Evolutionary conservation across 805 yeast species (phyloP).

Genomic region (Peterozyma xylosa): DNA sequence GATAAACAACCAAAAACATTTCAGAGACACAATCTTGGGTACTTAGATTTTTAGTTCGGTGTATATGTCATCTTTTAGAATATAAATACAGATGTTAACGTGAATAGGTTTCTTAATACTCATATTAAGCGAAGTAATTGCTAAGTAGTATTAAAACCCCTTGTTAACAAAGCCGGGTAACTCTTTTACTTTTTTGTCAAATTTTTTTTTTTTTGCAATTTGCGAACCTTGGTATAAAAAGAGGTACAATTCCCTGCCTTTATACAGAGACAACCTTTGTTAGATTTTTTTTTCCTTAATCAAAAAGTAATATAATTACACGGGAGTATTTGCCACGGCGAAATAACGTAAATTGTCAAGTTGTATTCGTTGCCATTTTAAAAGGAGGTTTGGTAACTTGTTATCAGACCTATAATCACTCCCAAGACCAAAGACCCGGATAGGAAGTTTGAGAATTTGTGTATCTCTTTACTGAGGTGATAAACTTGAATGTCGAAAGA

Average conservation of each 20-base stretch:
- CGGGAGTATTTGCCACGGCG: conserved; percentile 68
- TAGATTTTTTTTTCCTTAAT: conserved; percentile 30
- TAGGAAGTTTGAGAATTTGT: conserved; percentile 55
- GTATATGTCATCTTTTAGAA: no score
- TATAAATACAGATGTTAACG: no score
- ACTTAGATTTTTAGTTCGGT: conserved; percentile 11
- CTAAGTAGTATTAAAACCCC: no score
- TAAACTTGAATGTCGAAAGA: conserved; percentile 55
- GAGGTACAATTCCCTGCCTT: neutral
- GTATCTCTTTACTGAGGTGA: conserved; percentile 44
- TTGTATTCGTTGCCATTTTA: conserved; percentile 58
- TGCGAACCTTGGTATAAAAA: neutral
- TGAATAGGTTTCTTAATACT: no score
- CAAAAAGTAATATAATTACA: conserved; percentile 37
- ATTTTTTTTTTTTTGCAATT: neutral
- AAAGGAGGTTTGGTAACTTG: conserved; percentile 9
- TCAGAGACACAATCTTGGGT: conserved; percentile 55
- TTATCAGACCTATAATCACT: conserved; percentile 20
- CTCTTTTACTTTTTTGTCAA: neutral
- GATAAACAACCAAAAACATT: conserved; percentile 72
- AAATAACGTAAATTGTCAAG: conserved; percentile 52
- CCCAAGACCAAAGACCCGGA: conserved; percentile 48
- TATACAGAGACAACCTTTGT: neutral
- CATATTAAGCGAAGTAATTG: no score
- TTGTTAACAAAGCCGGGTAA: neutral